Base-by-base conservation (phyloP, 1,284 basidiomycete species). In the Bondarzewia mesenterica region DNA sequence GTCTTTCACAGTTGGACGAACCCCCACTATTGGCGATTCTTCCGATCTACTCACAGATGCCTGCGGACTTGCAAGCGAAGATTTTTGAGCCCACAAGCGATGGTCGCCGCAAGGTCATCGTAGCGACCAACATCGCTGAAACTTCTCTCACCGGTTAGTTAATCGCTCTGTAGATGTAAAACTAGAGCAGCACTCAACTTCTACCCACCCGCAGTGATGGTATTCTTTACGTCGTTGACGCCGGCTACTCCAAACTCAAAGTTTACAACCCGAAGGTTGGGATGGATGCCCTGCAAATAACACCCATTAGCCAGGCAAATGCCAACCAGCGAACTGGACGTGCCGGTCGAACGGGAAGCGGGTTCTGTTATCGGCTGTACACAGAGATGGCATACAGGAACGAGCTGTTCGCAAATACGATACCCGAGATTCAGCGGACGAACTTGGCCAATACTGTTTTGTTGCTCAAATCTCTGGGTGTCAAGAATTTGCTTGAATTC, bases 31-130 rank as follows among this genome's bases (percentile, higher is more conserved):
- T 99, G 23, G 82, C 93, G 1, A 83, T 99, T 2, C 70, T 99
- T 15, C 96, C 96, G 1, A 99, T 99, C 59, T 99, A 99, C 68
- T 99, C 96, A 2, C 95, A 98, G 63, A 98, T 99, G 95, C 96
- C 96, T 2, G 94, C 96, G 2, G 96, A 99, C 68, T 70, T 99
- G 27, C 96, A 99, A 63, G 94, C 96, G 12, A 95, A 94, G 66
- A 99, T 99, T 58, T 99, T 99, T 60, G 87, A 94, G 54, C 83
- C 94, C 2, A 94, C 95, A 0, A 73, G 81, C n/a, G 92, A 98
- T 63, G 96, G 95, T 6, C 78, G 94, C 43, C 76, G 96, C 38
- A 99, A 99, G 68, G 93, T 95, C 48, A 93, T 99, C 53, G 93
- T 99, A 0, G 95, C 96, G 1, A 99, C 96, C 6, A 99, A 99